Evolutionary conservation across 176 grass and related monocot genomes (phyloP).

Genomic region (Lolium perenne): DNA sequence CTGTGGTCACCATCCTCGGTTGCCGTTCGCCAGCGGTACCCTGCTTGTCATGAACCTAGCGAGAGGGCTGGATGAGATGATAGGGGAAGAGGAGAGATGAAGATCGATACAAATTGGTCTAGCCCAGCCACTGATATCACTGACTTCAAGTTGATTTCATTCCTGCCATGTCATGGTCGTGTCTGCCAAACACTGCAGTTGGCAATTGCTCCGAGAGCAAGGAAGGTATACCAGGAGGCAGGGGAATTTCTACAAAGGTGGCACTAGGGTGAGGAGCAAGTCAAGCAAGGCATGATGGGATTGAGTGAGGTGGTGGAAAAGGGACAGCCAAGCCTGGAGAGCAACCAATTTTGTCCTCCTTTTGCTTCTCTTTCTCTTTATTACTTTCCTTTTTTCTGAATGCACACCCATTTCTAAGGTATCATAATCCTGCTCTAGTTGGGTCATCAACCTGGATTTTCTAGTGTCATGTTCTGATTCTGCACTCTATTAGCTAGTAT

Average conservation of each 20-base stretch:
- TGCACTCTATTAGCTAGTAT: background rate
- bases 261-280: background rate
- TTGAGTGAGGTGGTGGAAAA: slow-evolving; percentile 22
- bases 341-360: background rate
- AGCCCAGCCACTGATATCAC: background rate
- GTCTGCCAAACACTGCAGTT: background rate
- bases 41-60: background rate
- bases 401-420: background rate
- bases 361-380: background rate
- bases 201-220: background rate
- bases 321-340: background rate
- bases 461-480: background rate
- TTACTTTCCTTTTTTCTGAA: background rate
- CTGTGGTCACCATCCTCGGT: background rate
- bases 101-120: background rate
- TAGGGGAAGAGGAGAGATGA: background rate
- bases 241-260: background rate
- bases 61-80: background rate
- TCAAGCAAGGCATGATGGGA: background rate
- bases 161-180: background rate
- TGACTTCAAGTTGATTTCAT: background rate
- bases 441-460: slow-evolving; percentile 3
- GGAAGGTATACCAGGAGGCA: background rate
- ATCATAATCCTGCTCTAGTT: background rate
- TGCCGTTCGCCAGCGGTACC: background rate